phyloP scores from a whole-genome alignment of 1,284 basidiomycete genomes.

The Melampsora larici-populina region DNA sequence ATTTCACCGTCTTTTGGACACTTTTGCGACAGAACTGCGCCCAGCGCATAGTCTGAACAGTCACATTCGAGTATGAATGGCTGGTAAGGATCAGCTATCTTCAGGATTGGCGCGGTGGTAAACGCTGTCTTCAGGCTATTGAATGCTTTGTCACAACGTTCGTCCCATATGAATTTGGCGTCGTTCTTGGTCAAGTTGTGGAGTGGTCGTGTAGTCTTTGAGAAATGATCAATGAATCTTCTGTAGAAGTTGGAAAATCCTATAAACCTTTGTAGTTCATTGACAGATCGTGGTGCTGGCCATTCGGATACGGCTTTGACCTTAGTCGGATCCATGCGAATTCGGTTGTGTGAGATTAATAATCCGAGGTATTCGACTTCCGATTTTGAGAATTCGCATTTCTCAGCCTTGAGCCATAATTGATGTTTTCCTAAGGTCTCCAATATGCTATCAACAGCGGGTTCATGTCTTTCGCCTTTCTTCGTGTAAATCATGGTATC shows the following conservation, averaged over 20 bases:
- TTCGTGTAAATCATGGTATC: too few relatives aligned
- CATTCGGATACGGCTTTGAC: conserved; percentile 2
- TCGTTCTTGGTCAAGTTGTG: conserved; percentile 7
- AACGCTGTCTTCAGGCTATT: background rate
- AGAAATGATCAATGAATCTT: too few relatives aligned
- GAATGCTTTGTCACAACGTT: background rate
- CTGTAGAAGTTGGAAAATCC: conserved; percentile 10
- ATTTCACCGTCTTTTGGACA: conserved; percentile 12
- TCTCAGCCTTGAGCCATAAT: background rate
- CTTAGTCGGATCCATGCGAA: too few relatives aligned
- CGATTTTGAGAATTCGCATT: too few relatives aligned
- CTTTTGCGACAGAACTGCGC: conserved; percentile 39
- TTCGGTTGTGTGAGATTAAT: too few relatives aligned
- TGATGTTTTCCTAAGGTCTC: background rate
- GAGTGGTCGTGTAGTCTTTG: conserved; percentile 12
- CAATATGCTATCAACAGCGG: background rate
- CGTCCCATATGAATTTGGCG: background rate
- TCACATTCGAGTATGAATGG: too few relatives aligned
- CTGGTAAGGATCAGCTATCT: too few relatives aligned
- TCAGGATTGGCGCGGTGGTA: background rate
- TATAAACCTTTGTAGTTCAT: background rate
- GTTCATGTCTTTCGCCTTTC: background rate
- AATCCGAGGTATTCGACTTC: too few relatives aligned
- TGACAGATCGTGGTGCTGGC: background rate
- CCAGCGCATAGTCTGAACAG: conserved; percentile 37